Evolutionary conservation across 73 alveolate genomes (phyloP), one percentile per base, ranked within the genome.

Genomic region (Paramecium caudatum): DNA sequence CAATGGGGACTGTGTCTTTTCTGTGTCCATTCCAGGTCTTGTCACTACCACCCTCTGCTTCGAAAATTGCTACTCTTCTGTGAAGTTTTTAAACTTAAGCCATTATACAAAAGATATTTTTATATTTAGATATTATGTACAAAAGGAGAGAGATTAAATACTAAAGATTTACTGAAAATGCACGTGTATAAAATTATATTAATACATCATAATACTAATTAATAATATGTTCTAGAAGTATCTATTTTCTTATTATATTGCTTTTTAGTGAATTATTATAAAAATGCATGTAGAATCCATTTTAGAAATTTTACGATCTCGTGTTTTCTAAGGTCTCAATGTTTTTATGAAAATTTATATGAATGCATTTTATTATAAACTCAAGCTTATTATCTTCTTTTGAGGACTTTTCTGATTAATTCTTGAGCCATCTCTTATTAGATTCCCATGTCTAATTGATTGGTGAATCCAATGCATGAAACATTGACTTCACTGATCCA

Each of bases 1-100:
- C 90, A 1, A 78, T 78, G 19, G 90, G 90, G 3, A 78, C 19
- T 10, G 90, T 78, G 83, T 65, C 83, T 15, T 65, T 65, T 65
- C 83, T 65, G 19, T 65, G 83, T 25, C 83, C 83, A 65, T 65
- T 65, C 83, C 83, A 65, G 15, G 83, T 65, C 6, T 65, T 65
- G 8, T 65, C 83, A 25, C 48, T 25, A 36, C 83, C 83, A 12
- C 83, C 83, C 34, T 65, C 83, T 9, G 83, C 83, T 65, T 65
- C 83, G 17, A 65, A 65, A 9, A 65, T 65, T 12, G 83, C 83
- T 33, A 65, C 83, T 65, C 83, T 65, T 36, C 48, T 65, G 33
- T 65, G 83, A 10, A 65, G 78, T 50, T 50, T 65, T 55, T 15
- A 27, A 23, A 5, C 37, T 25, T 55, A 55, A 55, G 80, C 46